Conservation (phyloP, 805 yeast genomes). For the Tetrapisispora phaffii region DNA sequence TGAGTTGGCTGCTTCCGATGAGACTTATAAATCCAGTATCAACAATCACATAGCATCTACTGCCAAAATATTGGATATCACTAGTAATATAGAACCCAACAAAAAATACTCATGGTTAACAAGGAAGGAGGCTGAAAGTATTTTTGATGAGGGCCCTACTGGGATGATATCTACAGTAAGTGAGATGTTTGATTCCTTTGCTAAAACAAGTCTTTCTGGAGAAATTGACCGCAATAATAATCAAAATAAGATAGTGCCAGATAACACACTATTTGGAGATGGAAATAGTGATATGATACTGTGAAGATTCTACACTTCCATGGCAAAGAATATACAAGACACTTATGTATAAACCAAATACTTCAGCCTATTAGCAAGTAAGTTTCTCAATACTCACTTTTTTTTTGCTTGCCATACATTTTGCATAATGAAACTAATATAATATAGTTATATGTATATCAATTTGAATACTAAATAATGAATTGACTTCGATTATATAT, state of each 20-base stretch:
- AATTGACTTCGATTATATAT: no score
- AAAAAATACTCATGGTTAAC: constrained; percentile 40
- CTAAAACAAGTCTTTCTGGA: constrained; percentile 20
- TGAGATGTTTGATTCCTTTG: constrained; percentile 43
- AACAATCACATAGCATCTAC: no score
- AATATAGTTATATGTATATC: no score
- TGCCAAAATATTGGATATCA: constrained; percentile 54
- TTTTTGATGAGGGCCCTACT: constrained; percentile 56
- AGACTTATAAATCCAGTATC: no score
- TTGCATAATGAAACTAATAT: no score
- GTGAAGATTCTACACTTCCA: not conserved
- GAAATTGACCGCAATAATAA: not conserved
- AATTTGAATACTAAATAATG: no score
- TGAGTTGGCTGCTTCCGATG: no score
- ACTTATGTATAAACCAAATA: no score
- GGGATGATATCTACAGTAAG: constrained; percentile 58
- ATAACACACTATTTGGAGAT: not conserved
- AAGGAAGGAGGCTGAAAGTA: constrained; percentile 20
- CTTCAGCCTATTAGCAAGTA: no score
- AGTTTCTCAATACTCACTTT: no score
- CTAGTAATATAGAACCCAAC: constrained; percentile 38
- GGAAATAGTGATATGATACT: not conserved
- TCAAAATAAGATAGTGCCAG: not conserved
- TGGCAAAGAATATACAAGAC: no score
- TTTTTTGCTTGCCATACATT: no score